Conservation (phyloP, 163 green algal species). For the Chlorella variabilis region DNA sequence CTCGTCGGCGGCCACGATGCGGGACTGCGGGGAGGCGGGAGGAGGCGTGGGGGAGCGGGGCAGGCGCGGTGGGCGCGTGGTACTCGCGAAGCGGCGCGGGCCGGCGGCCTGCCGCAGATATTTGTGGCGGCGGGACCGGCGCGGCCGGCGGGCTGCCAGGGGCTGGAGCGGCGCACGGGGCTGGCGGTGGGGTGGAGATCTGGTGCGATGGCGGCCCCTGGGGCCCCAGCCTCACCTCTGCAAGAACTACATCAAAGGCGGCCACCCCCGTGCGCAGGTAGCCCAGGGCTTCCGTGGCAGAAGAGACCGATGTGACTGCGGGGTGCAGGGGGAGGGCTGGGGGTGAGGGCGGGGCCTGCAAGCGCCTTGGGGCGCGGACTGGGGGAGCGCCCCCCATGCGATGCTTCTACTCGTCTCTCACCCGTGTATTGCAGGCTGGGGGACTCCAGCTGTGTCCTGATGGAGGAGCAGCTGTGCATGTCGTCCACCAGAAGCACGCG, state of each 20-base stretch:
- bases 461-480: not conserved
- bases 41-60: not conserved
- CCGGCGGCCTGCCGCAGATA: no score
- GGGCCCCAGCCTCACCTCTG: slow-evolving; percentile 45
- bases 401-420: not conserved
- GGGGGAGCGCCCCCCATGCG: not conserved
- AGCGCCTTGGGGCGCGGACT: not conserved
- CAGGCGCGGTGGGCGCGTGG: no score
- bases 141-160: not conserved
- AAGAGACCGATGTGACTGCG: slow-evolving; percentile 34
- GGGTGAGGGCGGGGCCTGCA: not conserved
- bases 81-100: not conserved
- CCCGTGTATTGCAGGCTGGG: slow-evolving; percentile 40
- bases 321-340: not conserved
- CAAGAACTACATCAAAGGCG: slow-evolving; percentile 68
- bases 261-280: slow-evolving; percentile 12
- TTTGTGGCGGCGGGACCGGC: not conserved
- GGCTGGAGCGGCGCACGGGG: not conserved
- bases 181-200: no score
- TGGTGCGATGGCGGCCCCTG: no score
- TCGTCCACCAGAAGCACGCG: slow-evolving; percentile 45
- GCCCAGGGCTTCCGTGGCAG: slow-evolving; percentile 3
- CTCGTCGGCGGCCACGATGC: slow-evolving; percentile 39
- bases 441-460: slow-evolving; percentile 32
- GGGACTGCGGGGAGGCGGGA: slow-evolving; percentile 40